Percentiles rank a stretch among this genome's conserved stretches.
Conservation (phyloP, 345 rosid species). For the Mangifera indica region DNA sequence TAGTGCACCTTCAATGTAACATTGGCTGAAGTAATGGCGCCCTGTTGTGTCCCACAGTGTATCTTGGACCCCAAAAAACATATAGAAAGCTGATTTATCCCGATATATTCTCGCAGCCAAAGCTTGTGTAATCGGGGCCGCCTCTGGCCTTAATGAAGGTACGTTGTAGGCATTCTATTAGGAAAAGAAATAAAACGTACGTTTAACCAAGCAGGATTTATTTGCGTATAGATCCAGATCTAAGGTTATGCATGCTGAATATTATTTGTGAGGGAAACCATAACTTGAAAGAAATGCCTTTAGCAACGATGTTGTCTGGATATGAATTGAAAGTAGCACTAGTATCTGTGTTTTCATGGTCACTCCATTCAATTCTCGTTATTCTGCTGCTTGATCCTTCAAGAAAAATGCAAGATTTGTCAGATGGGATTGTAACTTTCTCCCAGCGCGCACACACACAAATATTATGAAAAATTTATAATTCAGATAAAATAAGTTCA, state of each 20-base stretch:
- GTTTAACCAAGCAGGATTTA: not conserved
- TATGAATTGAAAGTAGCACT: conserved; percentile 27
- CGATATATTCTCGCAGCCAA: conserved; percentile 35
- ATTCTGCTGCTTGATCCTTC: conserved; percentile 19
- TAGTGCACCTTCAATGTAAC: conserved; percentile 38
- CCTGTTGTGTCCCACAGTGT: conserved; percentile 41
- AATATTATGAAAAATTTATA: too few relatives aligned
- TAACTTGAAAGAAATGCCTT: conserved; percentile 31
- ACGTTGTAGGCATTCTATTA: conserved; percentile 36
- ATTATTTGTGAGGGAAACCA: too few relatives aligned
- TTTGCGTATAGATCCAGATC: too few relatives aligned
- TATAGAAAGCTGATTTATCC: conserved; percentile 32
- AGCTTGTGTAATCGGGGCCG: conserved; percentile 21
- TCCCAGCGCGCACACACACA: conserved; percentile 20
- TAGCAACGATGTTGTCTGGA: conserved; percentile 27
- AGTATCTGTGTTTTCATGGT: not conserved
- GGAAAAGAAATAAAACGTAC: not conserved
- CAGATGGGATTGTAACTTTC: conserved; percentile 17
- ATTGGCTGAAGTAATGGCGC: conserved; percentile 30
- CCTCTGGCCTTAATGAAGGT: not conserved
- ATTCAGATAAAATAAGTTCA: too few relatives aligned
- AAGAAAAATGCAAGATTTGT: conserved; percentile 32
- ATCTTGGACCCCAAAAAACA: conserved; percentile 42
- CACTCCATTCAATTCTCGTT: conserved; percentile 35
- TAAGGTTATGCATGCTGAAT: too few relatives aligned